A percentile compares a stretch with the other conserved stretches of the same genome.
These are phyloP conservation scores for Lactuca saligna DNA, from an alignment of 129 eudicot species.

Conservation along the genomic window DNA sequence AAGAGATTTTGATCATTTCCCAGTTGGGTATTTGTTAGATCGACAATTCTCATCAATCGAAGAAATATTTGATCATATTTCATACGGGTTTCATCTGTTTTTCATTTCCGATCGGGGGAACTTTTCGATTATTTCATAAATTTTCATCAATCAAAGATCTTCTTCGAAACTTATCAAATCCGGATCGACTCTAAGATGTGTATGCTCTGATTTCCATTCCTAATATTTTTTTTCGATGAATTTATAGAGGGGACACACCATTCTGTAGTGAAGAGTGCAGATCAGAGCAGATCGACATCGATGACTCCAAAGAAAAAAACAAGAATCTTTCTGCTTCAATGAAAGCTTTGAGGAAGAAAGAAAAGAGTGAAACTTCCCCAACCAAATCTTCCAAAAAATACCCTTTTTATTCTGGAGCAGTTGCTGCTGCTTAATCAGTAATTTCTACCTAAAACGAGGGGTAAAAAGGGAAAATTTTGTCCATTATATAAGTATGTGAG, in stretches of 20 bases:
- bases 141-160: not conserved
- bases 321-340: conserved; percentile 45
- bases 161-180: conserved; percentile 10
- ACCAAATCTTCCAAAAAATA: conserved; percentile 46
- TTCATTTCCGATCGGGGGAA: not conserved
- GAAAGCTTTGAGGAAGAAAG: conserved; percentile 66
- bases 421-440: conserved; percentile 57
- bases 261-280: conserved; percentile 77
- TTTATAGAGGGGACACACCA: conserved; percentile 64
- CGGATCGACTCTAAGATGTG: not conserved
- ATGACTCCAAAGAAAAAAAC: conserved; percentile 56
- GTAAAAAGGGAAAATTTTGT: conserved; percentile 10
- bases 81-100: not conserved
- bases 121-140: not conserved
- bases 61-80: not conserved
- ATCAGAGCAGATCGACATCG: conserved; percentile 58
- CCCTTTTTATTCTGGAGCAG: conserved; percentile 51
- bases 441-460: conserved; percentile 13
- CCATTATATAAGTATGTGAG: conserved; percentile 24
- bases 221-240: conserved; percentile 8
- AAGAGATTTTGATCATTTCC: not conserved
- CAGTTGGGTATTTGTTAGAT: not conserved
- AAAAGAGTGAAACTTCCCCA: conserved; percentile 44
- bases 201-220: not conserved
- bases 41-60: not conserved